A percentile compares a stretch with the other conserved stretches of the same genome.
These are phyloP conservation scores for Serpula lacrymans DNA, from an alignment of 768 basidiomycete genomes.

Conservation along the genomic window DNA sequence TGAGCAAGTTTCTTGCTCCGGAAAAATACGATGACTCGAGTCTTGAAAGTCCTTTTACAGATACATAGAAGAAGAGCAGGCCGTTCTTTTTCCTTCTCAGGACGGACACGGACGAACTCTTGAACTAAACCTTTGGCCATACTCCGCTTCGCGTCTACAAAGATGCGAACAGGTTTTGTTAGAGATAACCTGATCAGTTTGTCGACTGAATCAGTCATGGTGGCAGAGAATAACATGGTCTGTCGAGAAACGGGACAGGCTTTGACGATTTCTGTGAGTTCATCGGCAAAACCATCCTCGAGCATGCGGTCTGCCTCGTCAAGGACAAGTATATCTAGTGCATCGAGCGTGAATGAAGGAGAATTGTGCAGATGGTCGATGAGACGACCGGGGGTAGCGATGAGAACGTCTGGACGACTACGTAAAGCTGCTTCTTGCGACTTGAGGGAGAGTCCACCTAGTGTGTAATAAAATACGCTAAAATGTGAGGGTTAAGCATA, in stretches of 20 bases:
- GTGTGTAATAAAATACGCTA: constrained; percentile 8
- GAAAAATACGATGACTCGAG: constrained; percentile 86
- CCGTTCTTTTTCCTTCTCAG: constrained; percentile 73
- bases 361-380: constrained; percentile 98
- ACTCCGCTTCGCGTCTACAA: constrained; percentile 90
- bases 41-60: constrained; percentile 85
- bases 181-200: constrained; percentile 90
- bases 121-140: constrained; percentile 86
- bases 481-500: neutral
- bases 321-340: constrained; percentile 88
- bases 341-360: constrained; percentile 86
- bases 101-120: constrained; percentile 91
- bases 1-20: constrained; percentile 97
- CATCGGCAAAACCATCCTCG: constrained; percentile 91
- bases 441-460: constrained; percentile 91
- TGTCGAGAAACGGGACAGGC: constrained; percentile 86
- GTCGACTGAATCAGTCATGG: constrained; percentile 97
- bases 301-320: constrained; percentile 99
- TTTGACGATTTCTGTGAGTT: constrained; percentile 89
- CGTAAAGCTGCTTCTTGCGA: constrained; percentile 85
- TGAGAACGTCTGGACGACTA: constrained; percentile 86
- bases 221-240: constrained; percentile 98
- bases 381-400: constrained; percentile 95
- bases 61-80: constrained; percentile 74
- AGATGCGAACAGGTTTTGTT: constrained; percentile 89